These are phyloP conservation scores for Purshia tridentata DNA, from an alignment of 306 rosid genomes.

Conservation along the genomic window DNA sequence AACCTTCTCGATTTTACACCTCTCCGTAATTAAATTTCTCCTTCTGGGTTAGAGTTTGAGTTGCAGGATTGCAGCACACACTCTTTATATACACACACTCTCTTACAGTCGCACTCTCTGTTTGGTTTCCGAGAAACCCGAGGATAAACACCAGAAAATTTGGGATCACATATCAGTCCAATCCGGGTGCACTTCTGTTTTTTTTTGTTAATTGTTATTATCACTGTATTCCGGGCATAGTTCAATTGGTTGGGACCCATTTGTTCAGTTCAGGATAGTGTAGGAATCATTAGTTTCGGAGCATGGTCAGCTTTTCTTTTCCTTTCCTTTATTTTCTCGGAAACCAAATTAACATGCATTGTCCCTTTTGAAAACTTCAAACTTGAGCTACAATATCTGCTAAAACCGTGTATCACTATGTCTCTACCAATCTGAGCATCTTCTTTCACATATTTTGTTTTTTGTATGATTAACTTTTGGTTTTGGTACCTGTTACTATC, in stretches of 20 bases:
- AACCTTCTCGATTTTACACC: background rate
- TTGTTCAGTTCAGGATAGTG: background rate
- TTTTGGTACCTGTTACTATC: background rate
- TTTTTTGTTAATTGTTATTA: too few relatives aligned
- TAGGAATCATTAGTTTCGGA: background rate
- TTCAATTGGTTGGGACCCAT: slow-evolving; percentile 12
- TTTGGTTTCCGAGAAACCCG: slow-evolving; percentile 21
- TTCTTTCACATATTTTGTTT: background rate
- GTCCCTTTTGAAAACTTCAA: slow-evolving; percentile 2
- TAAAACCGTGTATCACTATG: background rate
- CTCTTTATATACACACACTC: background rate
- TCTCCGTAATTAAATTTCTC: background rate
- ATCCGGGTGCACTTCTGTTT: background rate
- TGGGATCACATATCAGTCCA: background rate
- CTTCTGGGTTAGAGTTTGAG: background rate
- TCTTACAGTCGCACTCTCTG: background rate
- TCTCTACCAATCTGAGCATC: slow-evolving; percentile 1
- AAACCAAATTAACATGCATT: slow-evolving; percentile 21
- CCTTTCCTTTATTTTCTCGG: slow-evolving; percentile 21
- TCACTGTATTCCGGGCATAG: background rate
- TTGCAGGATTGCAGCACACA: too few relatives aligned
- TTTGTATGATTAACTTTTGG: background rate
- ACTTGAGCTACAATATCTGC: slow-evolving; percentile 3
- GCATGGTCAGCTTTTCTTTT: background rate
- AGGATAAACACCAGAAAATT: background rate